These are phyloP conservation scores for Phymatotrichopsis omnivora DNA, from an alignment of 2,329 filamentous ascomycete species.

Conservation along the genomic window DNA sequence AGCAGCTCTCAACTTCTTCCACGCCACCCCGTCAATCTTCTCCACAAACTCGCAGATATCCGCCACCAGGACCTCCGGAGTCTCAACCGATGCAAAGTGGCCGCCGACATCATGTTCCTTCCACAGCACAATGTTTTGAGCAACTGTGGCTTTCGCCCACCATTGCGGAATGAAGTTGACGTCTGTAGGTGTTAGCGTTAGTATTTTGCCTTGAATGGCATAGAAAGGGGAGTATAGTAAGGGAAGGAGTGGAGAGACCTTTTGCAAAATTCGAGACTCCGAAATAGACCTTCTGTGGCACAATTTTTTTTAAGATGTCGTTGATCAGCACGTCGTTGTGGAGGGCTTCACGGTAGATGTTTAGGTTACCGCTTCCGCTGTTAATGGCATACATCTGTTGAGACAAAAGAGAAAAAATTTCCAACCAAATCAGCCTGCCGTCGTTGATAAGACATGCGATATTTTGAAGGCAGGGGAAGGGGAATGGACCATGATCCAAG, in stretches of 20 bases:
- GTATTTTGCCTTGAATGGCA: no score
- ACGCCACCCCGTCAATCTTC: conserved; percentile 32
- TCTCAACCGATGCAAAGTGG: conserved; percentile 45
- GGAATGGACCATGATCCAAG: conserved; percentile 5
- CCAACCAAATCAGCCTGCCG: no score
- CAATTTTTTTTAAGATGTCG: conserved; percentile 2
- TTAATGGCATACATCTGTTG: no score
- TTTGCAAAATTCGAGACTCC: conserved; percentile 12
- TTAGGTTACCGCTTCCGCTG: no score
- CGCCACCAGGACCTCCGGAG: conserved; percentile 36
- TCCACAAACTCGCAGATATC: conserved; percentile 41
- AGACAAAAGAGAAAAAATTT: no score
- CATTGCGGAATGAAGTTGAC: conserved; percentile 12
- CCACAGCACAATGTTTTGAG: conserved; percentile 24
- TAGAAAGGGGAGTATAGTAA: background rate
- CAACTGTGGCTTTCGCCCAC: conserved; percentile 15
- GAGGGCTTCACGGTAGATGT: no score
- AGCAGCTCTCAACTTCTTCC: conserved; percentile 1
- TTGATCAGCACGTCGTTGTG: no score
- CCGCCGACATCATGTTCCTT: conserved; percentile 37
- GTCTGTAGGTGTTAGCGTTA: background rate
- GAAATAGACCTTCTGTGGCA: conserved; percentile 10
- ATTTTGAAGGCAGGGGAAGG: no score
- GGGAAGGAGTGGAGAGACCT: background rate
- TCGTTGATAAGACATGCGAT: no score